Evolutionary conservation across 192 early-diverging fungal species (phyloP).

Genomic region (Allomyces arbusculus): DNA sequence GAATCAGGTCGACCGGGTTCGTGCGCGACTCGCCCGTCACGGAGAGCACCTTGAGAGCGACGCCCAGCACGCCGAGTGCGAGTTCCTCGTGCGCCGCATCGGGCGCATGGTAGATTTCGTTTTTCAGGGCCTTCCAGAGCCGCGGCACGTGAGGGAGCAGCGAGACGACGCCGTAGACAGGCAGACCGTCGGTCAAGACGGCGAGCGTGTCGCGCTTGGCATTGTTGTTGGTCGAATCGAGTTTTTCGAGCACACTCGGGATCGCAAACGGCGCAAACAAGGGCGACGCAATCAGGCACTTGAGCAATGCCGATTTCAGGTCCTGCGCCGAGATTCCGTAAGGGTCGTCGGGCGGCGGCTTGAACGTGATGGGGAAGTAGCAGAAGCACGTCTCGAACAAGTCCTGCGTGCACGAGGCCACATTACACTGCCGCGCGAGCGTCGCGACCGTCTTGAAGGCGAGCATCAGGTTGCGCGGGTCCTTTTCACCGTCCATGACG

Average conservation of each 20-base stretch:
- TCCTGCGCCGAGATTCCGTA: conserved; percentile 85
- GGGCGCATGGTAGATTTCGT: conserved; percentile 54
- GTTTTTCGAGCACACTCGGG: conserved; percentile 77
- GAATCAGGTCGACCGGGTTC: not conserved
- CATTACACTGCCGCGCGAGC: conserved; percentile 59
- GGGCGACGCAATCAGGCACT: conserved; percentile 57
- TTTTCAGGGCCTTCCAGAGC: conserved; percentile 40
- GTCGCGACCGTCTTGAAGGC: conserved; percentile 55
- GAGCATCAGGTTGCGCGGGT: conserved; percentile 81
- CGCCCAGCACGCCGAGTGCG: conserved; percentile 44
- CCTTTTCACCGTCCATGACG: conserved; percentile 92
- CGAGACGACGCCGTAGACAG: conserved; percentile 47
- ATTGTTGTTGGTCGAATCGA: conserved; percentile 56
- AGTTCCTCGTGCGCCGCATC: conserved; percentile 44
- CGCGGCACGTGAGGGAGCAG: conserved; percentile 45
- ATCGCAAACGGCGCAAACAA: conserved; percentile 61
- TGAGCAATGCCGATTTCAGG: conserved; percentile 57
- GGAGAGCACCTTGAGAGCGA: conserved; percentile 14
- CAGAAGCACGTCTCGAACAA: conserved; percentile 94
- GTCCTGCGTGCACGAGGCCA: conserved; percentile 60
- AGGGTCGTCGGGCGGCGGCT: conserved; percentile 81
- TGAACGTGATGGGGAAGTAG: conserved; percentile 99
- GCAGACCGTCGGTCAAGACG: conserved; percentile 54
- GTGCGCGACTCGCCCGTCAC: not conserved
- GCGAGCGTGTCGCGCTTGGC: conserved; percentile 95